These are phyloP conservation scores for Chlamydomonas reinhardtii DNA, from an alignment of 163 green algal genomes.

Conservation along the genomic window DNA sequence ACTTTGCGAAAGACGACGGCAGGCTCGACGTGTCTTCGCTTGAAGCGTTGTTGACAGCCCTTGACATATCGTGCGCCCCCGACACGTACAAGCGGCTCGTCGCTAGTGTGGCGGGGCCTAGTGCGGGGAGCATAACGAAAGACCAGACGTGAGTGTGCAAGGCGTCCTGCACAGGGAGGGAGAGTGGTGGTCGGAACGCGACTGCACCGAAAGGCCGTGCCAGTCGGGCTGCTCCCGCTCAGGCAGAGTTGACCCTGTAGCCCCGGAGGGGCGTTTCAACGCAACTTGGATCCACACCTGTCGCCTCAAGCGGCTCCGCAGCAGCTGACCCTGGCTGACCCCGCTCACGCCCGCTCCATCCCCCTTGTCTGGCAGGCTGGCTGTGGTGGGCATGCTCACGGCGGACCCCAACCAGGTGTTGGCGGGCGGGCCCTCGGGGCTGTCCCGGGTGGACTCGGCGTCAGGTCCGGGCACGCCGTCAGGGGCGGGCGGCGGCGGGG, in stretches of 20 bases:
- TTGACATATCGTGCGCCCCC: neutral
- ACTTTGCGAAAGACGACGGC: slow-evolving; percentile 26
- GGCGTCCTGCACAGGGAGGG: neutral
- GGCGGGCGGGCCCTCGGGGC: neutral
- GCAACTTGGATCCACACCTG: too few relatives aligned
- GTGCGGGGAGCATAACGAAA: neutral
- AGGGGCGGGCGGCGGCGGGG: too few relatives aligned
- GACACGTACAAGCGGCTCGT: slow-evolving; percentile 7
- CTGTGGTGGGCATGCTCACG: slow-evolving; percentile 21
- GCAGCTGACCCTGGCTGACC: too few relatives aligned
- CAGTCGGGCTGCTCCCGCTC: too few relatives aligned
- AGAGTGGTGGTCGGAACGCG: neutral
- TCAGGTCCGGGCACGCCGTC: too few relatives aligned
- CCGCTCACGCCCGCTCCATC: neutral
- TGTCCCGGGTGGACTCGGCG: neutral
- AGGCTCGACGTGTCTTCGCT: neutral
- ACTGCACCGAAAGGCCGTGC: too few relatives aligned
- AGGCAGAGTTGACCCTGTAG: too few relatives aligned
- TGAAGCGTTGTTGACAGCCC: neutral
- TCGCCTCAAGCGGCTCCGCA: too few relatives aligned
- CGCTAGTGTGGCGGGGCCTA: neutral
- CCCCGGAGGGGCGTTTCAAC: too few relatives aligned
- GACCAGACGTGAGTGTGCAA: slow-evolving; percentile 27
- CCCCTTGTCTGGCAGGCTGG: neutral
- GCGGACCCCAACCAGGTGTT: neutral